Conservation (phyloP, 306 rosid species). For the Aeschynomene evenia region DNA sequence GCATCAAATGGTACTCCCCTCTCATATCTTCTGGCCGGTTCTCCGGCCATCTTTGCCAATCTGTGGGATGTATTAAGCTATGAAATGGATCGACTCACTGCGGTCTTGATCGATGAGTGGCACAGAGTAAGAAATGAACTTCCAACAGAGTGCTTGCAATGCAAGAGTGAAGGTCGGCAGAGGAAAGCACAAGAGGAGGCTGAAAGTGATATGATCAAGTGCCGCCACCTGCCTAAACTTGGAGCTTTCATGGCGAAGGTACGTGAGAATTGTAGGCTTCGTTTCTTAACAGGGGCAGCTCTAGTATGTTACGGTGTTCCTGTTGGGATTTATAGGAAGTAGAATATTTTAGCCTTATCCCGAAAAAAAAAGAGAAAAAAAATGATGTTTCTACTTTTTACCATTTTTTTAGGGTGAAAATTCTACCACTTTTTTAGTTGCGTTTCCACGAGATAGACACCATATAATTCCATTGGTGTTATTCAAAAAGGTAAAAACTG, state of each 20-base stretch:
- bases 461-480: no score
- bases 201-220: conserved; percentile 40
- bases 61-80: conserved; percentile 93
- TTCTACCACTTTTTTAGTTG: no score
- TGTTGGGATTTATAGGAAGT: conserved; percentile 68
- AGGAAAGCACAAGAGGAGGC: conserved; percentile 51
- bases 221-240: conserved; percentile 61
- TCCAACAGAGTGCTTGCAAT: conserved; percentile 45
- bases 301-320: conserved; percentile 93
- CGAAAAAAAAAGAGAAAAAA: no score
- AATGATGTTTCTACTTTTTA: no score
- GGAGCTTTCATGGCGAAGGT: conserved; percentile 82
- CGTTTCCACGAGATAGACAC: no score
- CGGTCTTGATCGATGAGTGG: conserved; percentile 75
- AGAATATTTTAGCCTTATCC: conserved; percentile 29
- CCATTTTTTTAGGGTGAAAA: no score
- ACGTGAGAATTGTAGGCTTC: conserved; percentile 73
- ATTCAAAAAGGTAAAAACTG: no score
- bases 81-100: conserved; percentile 81
- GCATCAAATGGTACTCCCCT: conserved; percentile 77
- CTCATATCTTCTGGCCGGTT: conserved; percentile 78
- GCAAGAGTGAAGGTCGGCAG: conserved; percentile 53
- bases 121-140: conserved; percentile 55
- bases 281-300: conserved; percentile 82
- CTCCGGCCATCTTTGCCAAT: conserved; percentile 74